phyloP scores from a whole-genome alignment of 768 basidiomycete genomes.

The Inosperma sp. region DNA sequence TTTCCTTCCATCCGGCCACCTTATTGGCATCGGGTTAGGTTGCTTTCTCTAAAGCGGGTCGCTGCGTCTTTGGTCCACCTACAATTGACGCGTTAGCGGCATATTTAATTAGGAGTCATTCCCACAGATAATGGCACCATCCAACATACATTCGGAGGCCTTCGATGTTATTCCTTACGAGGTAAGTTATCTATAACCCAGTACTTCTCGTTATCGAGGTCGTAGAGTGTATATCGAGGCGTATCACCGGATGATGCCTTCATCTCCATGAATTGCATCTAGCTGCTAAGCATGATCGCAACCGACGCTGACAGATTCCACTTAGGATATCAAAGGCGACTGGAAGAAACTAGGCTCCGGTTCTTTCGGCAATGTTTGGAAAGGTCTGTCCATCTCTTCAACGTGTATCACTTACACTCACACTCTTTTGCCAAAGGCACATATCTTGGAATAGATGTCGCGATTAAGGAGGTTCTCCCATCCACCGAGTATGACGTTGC shows the following conservation, averaged over 20 bases:
- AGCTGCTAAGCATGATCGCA: not conserved
- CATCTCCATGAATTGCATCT: not conserved
- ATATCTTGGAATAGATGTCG: slow-evolving; percentile 94
- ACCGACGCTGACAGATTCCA: too few species aligned
- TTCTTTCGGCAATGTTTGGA: slow-evolving; percentile 91
- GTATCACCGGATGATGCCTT: too few species aligned
- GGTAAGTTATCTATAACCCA: slow-evolving; percentile 43
- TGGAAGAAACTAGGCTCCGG: slow-evolving; percentile 92
- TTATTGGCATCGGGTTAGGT: too few species aligned
- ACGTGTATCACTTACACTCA: not conserved
- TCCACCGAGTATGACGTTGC: slow-evolving; percentile 89
- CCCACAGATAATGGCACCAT: not conserved
- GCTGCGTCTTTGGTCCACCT: too few species aligned
- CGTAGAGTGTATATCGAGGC: too few species aligned
- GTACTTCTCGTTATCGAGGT: too few species aligned
- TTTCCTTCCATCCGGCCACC: too few species aligned
- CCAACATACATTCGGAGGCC: slow-evolving; percentile 57
- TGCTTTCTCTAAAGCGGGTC: too few species aligned
- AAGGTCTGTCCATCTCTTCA: slow-evolving; percentile 42
- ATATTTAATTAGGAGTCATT: too few species aligned
- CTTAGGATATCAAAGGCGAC: slow-evolving; percentile 77
- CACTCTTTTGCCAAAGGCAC: slow-evolving; percentile 44
- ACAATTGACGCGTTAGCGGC: too few species aligned
- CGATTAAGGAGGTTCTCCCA: slow-evolving; percentile 93
- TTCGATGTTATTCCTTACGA: slow-evolving; percentile 89